Evolutionary conservation across 1,284 basidiomycete species (phyloP), one percentile per base, ranked within the genome.

Genomic region (Trametes pubescens): DNA sequence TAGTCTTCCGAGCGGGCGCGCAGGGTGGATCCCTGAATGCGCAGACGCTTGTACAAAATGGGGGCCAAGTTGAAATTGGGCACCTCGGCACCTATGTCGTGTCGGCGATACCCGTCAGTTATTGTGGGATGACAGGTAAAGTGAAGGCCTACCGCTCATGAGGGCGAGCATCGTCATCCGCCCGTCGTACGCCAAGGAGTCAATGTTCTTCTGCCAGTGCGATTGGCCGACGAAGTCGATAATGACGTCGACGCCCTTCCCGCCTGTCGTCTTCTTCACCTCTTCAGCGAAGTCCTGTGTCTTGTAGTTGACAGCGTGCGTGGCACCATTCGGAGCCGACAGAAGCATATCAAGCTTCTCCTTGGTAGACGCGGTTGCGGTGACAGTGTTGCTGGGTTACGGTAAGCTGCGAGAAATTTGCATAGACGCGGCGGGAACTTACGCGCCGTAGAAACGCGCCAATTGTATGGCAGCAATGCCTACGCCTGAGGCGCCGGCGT

Each of bases 381-480:
- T 93, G 10, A 96, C 87, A 43, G 87, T 86, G 66, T 81, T 83
- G 58, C 92, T 93, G 69, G 26, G 56, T 51, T 62, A 40, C 29
- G 55, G 54, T 64, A 21, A 63, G 51, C 34, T 34, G 61, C 57
- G 34, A 58, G 61, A 60, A 62, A 53, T 61, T 48, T 21, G 49
- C 38, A 24, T 16, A 38, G 18, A 51, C 59, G 53, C 35, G 22
- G 21, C 34, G 18, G 11, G n/a, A 21, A 82, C 89, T 79, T 71
- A 92, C 91, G 93, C 92, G 65, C 87, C 87, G 65, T 84, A 88
- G 59, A 85, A 74, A 62, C 91, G 86, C 14, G 95, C 94, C 22
- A 99, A 81, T 78, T 99, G 96, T 61, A 94, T 95, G 3, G 95
- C 94, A 2, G 96, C 92, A 16, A 97, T 78, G 2, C 96, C 96